Percentiles rank a stretch among this genome's conserved stretches.
These are phyloP conservation scores for Avicennia marina DNA, from an alignment of 257 asterid genomes.

Conservation along the genomic window DNA sequence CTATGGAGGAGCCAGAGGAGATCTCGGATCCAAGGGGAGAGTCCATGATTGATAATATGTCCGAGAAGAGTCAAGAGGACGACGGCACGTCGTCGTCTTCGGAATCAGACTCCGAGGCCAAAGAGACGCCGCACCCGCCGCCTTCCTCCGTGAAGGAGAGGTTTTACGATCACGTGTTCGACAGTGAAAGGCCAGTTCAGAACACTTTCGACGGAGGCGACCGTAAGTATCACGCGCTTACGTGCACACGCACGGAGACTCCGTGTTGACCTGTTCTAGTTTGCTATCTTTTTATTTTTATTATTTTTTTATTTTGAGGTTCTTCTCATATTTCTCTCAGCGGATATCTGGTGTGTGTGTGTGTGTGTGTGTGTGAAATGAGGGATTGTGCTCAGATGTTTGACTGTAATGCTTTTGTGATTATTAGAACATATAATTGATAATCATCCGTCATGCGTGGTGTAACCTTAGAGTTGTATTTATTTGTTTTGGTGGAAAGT, in stretches of 20 bases:
- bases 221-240: conserved; percentile 41
- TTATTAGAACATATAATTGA: background rate
- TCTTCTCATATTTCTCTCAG: too few relatives aligned
- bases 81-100: conserved; percentile 42
- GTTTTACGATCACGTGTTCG: conserved; percentile 47
- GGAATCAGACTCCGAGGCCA: conserved; percentile 47
- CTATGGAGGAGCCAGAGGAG: conserved; percentile 81
- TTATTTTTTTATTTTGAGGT: background rate
- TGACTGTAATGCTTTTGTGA: background rate
- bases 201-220: conserved; percentile 81
- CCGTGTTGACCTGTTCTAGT: background rate
- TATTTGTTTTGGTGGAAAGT: background rate
- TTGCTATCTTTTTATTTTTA: background rate
- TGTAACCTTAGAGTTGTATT: background rate
- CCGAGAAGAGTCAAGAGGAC: conserved; percentile 52
- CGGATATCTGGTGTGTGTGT: background rate
- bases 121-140: conserved; percentile 27
- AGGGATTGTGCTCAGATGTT: background rate
- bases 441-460: background rate
- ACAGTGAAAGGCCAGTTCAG: conserved; percentile 73
- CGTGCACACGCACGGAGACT: background rate
- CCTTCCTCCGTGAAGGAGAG: conserved; percentile 44
- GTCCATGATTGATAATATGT: conserved; percentile 51
- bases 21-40: conserved; percentile 59
- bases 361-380: background rate